A percentile compares a stretch with the other conserved stretches of the same genome.
These are phyloP conservation scores for Cutaneotrichosporon sp. DNA, from an alignment of 1,284 basidiomycete genomes.

Conservation along the genomic window DNA sequence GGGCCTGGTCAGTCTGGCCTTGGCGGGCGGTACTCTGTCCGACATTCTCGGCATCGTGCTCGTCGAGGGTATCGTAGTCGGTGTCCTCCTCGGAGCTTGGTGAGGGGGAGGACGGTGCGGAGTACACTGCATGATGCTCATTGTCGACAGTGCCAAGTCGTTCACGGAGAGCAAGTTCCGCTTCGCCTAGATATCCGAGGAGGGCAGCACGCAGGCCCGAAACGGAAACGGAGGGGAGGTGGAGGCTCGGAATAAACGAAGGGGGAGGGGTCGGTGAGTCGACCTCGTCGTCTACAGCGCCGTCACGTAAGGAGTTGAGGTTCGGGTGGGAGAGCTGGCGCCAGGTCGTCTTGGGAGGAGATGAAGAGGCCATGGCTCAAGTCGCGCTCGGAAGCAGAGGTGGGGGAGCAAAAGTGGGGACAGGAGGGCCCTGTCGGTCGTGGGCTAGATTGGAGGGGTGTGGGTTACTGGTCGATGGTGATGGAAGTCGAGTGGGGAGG, in stretches of 20 bases:
- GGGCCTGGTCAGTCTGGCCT: not conserved
- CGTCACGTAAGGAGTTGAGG: not conserved
- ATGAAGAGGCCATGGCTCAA: not conserved
- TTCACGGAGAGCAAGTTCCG: conserved; percentile 39
- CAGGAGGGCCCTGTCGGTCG: not conserved
- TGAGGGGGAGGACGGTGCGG: conserved; percentile 1
- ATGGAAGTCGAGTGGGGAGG: not conserved
- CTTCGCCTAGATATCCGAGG: conserved; percentile 45
- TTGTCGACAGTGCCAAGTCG: conserved; percentile 21
- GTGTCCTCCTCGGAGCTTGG: conserved; percentile 18
- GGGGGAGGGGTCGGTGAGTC: not conserved
- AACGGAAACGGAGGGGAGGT: conserved; percentile 25
- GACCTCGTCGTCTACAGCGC: not conserved
- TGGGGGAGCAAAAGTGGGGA: not conserved
- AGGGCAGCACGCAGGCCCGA: conserved; percentile 40
- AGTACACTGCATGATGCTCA: not conserved
- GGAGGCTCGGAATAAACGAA: conserved; percentile 6
- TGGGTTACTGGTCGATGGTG: no score
- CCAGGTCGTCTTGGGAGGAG: not conserved
- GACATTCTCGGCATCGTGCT: not conserved
- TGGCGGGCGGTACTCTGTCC: not conserved
- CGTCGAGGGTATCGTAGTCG: conserved; percentile 6
- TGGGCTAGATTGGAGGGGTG: not conserved
- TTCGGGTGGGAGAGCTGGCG: conserved; percentile 2
- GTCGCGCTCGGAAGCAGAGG: not conserved